Base-by-base conservation (phyloP, 129 eudicot genomes). In the Kitagawia praeruptora region DNA sequence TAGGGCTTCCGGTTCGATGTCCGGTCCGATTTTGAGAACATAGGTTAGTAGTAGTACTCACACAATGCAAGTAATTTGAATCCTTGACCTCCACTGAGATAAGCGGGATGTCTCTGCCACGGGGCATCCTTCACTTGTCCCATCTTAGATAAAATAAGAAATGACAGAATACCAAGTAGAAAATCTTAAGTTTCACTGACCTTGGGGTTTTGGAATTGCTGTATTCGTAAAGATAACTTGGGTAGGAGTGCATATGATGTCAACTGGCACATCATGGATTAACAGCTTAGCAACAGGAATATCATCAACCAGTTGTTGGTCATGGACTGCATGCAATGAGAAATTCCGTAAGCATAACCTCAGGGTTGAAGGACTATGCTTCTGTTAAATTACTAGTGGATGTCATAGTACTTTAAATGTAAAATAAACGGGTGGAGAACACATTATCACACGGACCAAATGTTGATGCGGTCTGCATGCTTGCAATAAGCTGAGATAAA, bases 261-360 rank as follows among this genome's bases (percentile, higher is more conserved):
- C 98, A 63, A 93, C 97, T 3, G 98, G 98, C n/a, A 93, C 98
- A 75, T 93, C 98, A 58, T 93, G 98, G 53, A 93, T 79, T 73
- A 93, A 76, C 63, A 93, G 83, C 88, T 91, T 93, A 85, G 91
- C 97, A 28, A 84, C 46, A 18, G 97, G 98, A 28, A 91, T 91
- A 79, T 93, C 96, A 85, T 91, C 96, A n/a, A 93, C 93, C 77
- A 93, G 81, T 76, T 93, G 98, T 82, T 93, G 86, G 79, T 91
- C 98, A 72, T 93, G 98, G 81, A 91, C 98, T 91, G 90, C 75
- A 42, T 42, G 39, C 39, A 64, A 12, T 4, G 84, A 80, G 77
- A 47, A 83, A 49, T 42, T 74, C 48, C 25, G 6, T 31, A 49
- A 80, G 37, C 28, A 67, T 14, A 37, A 75, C 23, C 12, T 54